Evolutionary conservation across 31 red algal species (phyloP).

Genomic region (Bonnemaisonia californica): DNA sequence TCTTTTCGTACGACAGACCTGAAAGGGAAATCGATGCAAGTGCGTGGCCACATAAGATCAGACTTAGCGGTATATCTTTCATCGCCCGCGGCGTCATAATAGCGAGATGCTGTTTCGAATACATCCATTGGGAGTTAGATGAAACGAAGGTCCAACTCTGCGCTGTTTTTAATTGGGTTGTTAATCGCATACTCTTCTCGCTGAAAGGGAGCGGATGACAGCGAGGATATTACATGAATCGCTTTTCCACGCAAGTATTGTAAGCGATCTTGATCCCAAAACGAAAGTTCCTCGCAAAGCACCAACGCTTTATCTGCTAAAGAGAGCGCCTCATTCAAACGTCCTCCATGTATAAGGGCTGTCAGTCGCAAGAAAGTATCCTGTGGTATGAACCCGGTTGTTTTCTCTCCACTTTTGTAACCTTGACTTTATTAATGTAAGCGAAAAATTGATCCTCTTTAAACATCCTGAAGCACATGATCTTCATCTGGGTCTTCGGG

Average conservation of each 20-base stretch:
- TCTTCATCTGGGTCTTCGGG: neutral
- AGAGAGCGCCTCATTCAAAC: slow-evolving; percentile 64
- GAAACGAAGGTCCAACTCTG: slow-evolving; percentile 28
- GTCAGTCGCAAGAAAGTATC: slow-evolving; percentile 53
- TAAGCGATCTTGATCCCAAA: slow-evolving; percentile 64
- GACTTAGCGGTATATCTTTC: slow-evolving; percentile 62
- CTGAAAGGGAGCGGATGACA: slow-evolving; percentile 35
- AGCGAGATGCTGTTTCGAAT: slow-evolving; percentile 65
- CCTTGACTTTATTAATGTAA: slow-evolving; percentile 32
- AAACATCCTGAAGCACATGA: slow-evolving; percentile 18
- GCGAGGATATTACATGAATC: slow-evolving; percentile 50
- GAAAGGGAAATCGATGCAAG: slow-evolving; percentile 67
- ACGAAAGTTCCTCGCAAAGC: slow-evolving; percentile 34
- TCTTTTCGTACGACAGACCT: slow-evolving; percentile 41
- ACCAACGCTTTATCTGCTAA: slow-evolving; percentile 59
- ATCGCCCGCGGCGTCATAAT: slow-evolving; percentile 63
- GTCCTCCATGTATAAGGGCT: slow-evolving; percentile 61
- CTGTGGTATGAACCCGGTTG: slow-evolving; percentile 26
- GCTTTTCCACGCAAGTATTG: slow-evolving; percentile 73
- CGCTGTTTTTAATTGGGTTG: neutral
- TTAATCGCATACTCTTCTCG: slow-evolving; percentile 30
- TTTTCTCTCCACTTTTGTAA: slow-evolving; percentile 15
- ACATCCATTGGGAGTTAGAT: slow-evolving; percentile 51
- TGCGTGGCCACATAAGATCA: slow-evolving; percentile 63
- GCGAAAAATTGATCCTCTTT: slow-evolving; percentile 34